Percentiles rank a stretch among this genome's conserved stretches.
Evolutionary conservation across 225 moss, liverwort and hornwort genomes (phyloP).

Genomic region (Rhytidiadelphus loreus): DNA sequence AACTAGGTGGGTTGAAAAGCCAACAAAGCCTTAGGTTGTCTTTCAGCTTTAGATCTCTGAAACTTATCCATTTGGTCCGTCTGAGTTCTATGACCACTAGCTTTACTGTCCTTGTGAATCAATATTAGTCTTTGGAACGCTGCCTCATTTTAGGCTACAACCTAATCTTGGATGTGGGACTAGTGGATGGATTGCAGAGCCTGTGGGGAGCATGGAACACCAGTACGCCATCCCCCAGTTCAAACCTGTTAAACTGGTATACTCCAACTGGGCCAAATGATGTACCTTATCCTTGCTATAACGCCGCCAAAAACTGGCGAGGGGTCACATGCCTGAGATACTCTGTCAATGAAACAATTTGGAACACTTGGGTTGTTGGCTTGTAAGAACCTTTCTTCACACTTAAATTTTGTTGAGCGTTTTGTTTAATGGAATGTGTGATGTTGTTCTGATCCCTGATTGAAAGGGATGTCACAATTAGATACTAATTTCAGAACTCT

Average conservation of each 20-base stretch:
- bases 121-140: neutral
- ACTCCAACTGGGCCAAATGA: neutral
- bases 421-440: neutral
- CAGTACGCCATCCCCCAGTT: neutral
- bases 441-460: neutral
- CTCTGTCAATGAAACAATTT: fast-evolving
- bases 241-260: neutral
- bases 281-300: neutral
- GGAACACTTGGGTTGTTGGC: neutral
- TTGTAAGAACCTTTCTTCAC: neutral
- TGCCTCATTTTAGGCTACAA: neutral
- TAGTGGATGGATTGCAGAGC: neutral
- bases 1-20: neutral
- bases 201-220: constrained; percentile 8
- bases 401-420: neutral
- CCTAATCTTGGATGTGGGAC: neutral
- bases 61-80: neutral
- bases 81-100: neutral
- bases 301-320: neutral
- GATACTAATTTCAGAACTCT: neutral
- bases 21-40: neutral
- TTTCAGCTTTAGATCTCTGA: neutral
- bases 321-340: constrained; percentile 13
- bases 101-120: neutral
- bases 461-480: neutral